Conservation (phyloP, 1,284 basidiomycete species). For the Stygiomarasmius scandens region DNA sequence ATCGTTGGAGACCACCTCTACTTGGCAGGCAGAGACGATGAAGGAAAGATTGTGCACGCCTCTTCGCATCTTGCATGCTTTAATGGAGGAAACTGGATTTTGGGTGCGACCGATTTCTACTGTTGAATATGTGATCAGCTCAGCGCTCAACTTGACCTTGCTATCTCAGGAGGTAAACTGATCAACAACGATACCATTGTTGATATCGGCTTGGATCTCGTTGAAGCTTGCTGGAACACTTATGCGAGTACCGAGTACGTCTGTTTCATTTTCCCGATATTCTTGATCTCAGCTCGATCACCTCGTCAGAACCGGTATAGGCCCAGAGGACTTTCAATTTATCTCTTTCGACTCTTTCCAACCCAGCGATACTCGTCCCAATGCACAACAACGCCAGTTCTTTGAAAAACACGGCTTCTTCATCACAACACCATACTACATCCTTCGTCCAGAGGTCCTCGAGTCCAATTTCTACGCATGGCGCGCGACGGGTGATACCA, state of each 20-base stretch:
- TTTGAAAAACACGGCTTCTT: constrained; percentile 69
- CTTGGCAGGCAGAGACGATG: constrained; percentile 55
- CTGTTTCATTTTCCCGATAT: not conserved
- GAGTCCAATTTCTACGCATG: constrained; percentile 81
- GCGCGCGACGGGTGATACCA: constrained; percentile 65
- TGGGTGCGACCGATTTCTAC: constrained; percentile 5
- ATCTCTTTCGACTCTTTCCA: constrained; percentile 58
- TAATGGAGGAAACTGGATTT: constrained; percentile 19
- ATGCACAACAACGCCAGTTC: constrained; percentile 42
- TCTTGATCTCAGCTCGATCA: no score
- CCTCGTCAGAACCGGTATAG: constrained; percentile 76
- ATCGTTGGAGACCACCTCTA: constrained; percentile 65
- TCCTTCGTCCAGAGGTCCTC: constrained; percentile 70
- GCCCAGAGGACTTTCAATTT: constrained; percentile 68
- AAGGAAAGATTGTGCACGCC: constrained; percentile 52
- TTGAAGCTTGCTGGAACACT: constrained; percentile 77
- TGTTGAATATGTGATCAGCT: not conserved
- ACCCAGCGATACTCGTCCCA: constrained; percentile 36
- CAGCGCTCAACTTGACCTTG: not conserved
- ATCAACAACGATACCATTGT: constrained; percentile 69
- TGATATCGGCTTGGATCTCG: constrained; percentile 57
- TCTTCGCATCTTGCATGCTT: constrained; percentile 42
- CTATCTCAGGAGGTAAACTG: constrained; percentile 15
- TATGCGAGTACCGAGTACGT: constrained; percentile 69
- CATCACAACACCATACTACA: constrained; percentile 43